phyloP scores from a whole-genome alignment of 2,329 filamentous ascomycete species.

The Colletotrichum theobromicola region DNA sequence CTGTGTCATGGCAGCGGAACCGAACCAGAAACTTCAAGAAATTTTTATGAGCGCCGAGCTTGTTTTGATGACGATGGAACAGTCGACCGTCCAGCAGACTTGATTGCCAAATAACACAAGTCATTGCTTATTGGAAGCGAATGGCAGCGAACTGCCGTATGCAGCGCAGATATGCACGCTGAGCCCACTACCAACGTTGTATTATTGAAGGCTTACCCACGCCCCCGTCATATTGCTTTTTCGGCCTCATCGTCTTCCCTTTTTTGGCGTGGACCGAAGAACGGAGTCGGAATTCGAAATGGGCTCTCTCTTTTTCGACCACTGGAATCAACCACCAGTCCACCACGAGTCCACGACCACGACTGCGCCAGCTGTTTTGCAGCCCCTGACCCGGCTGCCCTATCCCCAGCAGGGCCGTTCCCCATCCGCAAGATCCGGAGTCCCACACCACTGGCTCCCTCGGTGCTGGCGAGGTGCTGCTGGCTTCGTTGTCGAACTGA shows the following conservation, averaged over 20 bases:
- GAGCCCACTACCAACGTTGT: not conserved
- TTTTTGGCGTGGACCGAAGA: conserved; percentile 5
- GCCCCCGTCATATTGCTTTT: conserved; percentile 3
- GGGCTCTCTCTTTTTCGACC: not conserved
- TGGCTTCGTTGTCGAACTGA: not conserved
- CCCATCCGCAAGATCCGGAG: conserved; percentile 7
- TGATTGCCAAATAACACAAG: not conserved
- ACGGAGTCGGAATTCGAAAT: not conserved
- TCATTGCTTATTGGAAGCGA: not conserved
- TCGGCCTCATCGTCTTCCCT: not conserved
- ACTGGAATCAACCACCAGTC: not conserved
- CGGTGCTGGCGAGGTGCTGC: not conserved
- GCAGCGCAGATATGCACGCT: conserved; percentile 2
- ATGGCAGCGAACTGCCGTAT: conserved; percentile 6
- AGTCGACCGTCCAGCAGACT: not conserved
- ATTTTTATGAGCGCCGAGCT: not conserved
- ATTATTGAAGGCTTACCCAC: conserved; percentile 9
- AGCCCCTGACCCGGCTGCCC: conserved; percentile 12
- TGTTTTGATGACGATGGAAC: not conserved
- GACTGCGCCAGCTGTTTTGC: not conserved
- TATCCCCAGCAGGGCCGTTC: not conserved
- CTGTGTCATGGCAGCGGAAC: not conserved
- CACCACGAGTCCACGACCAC: not conserved
- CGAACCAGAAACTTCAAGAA: not conserved
- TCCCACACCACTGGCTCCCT: not conserved